Evolutionary conservation across 345 rosid genomes (phyloP).

Genomic region (Eucalyptus cloeziana): DNA sequence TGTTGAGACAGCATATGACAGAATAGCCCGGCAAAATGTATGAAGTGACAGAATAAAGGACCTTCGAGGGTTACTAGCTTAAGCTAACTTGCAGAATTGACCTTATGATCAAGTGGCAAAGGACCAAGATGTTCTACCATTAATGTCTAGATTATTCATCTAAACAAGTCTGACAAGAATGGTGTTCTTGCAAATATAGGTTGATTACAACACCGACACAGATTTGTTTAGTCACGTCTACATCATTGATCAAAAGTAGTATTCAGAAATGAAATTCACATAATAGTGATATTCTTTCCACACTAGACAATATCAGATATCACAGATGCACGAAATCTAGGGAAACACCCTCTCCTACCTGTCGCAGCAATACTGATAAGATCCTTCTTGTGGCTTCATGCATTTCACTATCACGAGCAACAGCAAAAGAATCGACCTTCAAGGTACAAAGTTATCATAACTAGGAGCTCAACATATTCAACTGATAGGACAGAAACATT

Average conservation of each 20-base stretch:
- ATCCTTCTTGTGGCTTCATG: conserved; percentile 96
- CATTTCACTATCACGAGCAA: conserved; percentile 68
- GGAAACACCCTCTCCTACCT: conserved; percentile 23
- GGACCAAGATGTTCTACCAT: not conserved
- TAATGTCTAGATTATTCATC: not conserved
- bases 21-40: not conserved
- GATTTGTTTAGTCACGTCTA: not conserved
- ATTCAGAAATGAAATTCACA: not conserved
- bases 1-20: not conserved
- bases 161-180: not conserved
- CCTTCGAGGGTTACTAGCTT: not conserved
- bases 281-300: not conserved
- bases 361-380: conserved; percentile 78
- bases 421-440: conserved; percentile 96
- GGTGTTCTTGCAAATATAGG: not conserved
- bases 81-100: not conserved
- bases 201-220: not conserved
- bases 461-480: not conserved
- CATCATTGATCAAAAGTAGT: not conserved
- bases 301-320: not conserved
- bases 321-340: not conserved
- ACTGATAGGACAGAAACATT: not conserved
- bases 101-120: not conserved
- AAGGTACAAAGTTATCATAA: not conserved
- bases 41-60: not conserved